Conservation (phyloP, 371 early-diverging fungal species). For the Choanephora cucurbitarum region DNA sequence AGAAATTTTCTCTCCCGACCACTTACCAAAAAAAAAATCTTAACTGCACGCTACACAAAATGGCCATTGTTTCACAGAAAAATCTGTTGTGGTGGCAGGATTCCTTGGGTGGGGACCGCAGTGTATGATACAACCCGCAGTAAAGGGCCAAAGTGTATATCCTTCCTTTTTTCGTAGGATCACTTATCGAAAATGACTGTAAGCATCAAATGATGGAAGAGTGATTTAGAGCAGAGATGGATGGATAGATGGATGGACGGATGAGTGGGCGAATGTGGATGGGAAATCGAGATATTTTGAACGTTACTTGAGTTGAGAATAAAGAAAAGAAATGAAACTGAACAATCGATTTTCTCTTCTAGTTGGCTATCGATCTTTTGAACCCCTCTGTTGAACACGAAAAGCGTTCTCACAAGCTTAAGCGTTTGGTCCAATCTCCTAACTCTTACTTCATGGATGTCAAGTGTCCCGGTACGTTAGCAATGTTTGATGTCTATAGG, state of each 20-base stretch:
- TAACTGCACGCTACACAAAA: no score
- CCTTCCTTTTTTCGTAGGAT: constrained; percentile 24
- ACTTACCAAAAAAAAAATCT: no score
- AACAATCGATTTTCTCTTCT: constrained; percentile 13
- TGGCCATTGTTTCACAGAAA: no score
- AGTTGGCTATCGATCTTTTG: constrained; percentile 98
- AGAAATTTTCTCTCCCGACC: no score
- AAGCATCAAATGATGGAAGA: neutral
- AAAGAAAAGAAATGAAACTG: neutral
- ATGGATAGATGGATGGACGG: constrained; percentile 4
- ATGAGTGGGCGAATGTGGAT: constrained; percentile 4
- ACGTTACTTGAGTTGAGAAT: neutral
- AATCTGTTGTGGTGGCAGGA: no score
- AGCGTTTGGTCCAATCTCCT: constrained; percentile 97
- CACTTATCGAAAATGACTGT: constrained; percentile 29
- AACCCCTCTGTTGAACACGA: constrained; percentile 96
- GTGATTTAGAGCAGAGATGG: neutral
- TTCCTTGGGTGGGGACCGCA: no score
- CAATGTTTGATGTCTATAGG: neutral
- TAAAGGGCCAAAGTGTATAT: neutral
- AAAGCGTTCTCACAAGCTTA: constrained; percentile 94
- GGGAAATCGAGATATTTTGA: neutral
- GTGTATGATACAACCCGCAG: neutral
- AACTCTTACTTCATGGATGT: constrained; percentile 99
- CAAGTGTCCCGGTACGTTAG: constrained; percentile 84